Base-by-base conservation (phyloP, 2,329 filamentous ascomycete species). In the Stagonosporopsis rhizophila region DNA sequence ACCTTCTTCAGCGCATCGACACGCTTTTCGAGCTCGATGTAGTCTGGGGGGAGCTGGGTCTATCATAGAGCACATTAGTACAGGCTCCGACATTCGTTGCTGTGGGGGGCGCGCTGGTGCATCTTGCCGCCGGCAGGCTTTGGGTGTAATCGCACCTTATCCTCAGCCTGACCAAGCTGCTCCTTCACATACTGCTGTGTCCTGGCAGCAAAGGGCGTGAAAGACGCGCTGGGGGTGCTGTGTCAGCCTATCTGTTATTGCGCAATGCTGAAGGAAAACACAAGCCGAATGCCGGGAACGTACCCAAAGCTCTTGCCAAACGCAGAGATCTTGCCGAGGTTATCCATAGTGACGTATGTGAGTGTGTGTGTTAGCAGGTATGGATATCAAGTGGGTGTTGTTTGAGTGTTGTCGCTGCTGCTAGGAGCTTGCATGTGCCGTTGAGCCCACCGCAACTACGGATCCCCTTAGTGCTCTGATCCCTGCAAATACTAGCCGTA, bases 181-280 rank as follows among this genome's bases (percentile, higher is more conserved):
- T 99, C 95, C 83, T 96, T 97, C 77, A 96, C 91, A 82, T 94
- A 96, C 82, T 99, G 95, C 78, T 96, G 92, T 54, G 92, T 97
- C 74, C 94, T 90, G 73, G 92, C 90, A 64, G 93, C 92, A 76
- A 96, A 96, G 32, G 95, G 95, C 65, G 91, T 92, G 79, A 98
- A 91, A 68, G 89, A 88, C 64, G 90, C 89, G 74, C 92, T 93
- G 73, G 72, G 87, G 76, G 81, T 66, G 67, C 75, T 67, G 72
- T 74, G 74, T 76, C 69, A 77, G 73, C 71, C 68, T 60, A 52
- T 66, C 52, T 57, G 37, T 44, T 62, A 49, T 58, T 65, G 59
- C 47, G 59, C 54, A 58, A 39, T 41, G 38, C 48, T 25, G 47
- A n/a, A 38, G 20, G 32, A 44, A 34, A 42, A 51, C 46, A 50